Percentiles rank a stretch among this genome's conserved stretches.
Evolutionary conservation across 2,329 filamentous ascomycete species (phyloP).

Genomic region (Ilyonectria mors-panacis): DNA sequence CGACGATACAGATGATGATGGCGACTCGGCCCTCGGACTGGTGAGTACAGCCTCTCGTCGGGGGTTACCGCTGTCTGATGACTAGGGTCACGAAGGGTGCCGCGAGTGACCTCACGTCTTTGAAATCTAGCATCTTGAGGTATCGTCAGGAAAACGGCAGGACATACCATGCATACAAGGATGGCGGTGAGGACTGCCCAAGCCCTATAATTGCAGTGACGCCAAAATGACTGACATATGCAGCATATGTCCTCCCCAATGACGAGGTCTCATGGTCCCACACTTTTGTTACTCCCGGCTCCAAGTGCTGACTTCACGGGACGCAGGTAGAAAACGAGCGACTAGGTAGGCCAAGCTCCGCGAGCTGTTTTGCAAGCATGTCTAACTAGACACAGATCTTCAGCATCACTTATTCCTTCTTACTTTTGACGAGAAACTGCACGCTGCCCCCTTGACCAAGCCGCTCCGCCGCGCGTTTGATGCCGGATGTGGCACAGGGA

Average conservation of each 20-base stretch:
- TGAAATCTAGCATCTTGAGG: constrained; percentile 27
- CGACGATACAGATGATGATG: constrained; percentile 20
- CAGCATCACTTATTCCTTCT: constrained; percentile 34
- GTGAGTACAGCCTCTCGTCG: not conserved
- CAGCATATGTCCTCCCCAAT: constrained; percentile 34
- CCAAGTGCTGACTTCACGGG: not conserved
- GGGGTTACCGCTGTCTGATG: not conserved
- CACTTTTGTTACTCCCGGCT: not conserved
- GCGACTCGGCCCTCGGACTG: constrained; percentile 23
- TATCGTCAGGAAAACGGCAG: constrained; percentile 29
- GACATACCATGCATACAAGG: constrained; percentile 5
- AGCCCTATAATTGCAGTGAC: not conserved
- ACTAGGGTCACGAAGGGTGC: not conserved
- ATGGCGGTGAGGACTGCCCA: constrained; percentile 2
- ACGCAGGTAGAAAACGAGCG: constrained; percentile 31
- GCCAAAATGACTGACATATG: not conserved
- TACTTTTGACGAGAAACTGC: constrained; percentile 25
- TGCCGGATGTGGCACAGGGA: constrained; percentile 30
- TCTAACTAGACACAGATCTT: constrained; percentile 15
- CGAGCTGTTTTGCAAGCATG: too few species aligned
- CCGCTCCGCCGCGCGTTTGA: constrained; percentile 11
- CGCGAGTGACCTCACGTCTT: constrained; percentile 17
- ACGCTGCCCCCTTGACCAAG: constrained; percentile 11
- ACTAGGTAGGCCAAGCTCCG: constrained; percentile 6
- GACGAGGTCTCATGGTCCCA: constrained; percentile 26